Conservation (phyloP, 306 rosid species). For the Dicorynia guianensis region DNA sequence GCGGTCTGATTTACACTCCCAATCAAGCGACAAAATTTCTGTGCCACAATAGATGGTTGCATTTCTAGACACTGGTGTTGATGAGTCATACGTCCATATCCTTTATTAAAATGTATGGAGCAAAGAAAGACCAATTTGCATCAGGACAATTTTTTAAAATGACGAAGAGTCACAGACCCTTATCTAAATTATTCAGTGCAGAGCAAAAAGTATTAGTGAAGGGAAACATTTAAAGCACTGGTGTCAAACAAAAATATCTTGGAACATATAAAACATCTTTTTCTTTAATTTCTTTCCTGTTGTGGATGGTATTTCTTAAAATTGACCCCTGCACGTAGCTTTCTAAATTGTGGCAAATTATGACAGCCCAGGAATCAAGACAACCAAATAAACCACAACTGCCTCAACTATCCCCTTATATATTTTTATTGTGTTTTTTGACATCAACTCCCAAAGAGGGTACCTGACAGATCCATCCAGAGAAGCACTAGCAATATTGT, state of each 20-base stretch:
- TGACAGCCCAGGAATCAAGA: conserved; percentile 25
- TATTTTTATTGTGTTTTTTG: conserved; percentile 6
- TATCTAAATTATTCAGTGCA: conserved; percentile 9
- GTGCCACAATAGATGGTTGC: conserved; percentile 98
- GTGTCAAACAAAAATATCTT: conserved; percentile 15
- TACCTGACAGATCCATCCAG: conserved; percentile 96
- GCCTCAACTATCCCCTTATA: conserved; percentile 10
- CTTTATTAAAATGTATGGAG: conserved; percentile 49
- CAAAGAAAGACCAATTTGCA: conserved; percentile 38
- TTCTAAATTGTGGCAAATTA: conserved; percentile 29
- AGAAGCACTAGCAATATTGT: conserved; percentile 96
- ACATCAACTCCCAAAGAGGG: conserved; percentile 25
- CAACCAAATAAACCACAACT: conserved; percentile 6
- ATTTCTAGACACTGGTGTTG: conserved; percentile 91
- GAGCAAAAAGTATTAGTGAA: conserved; percentile 22
- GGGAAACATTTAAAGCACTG: conserved; percentile 26
- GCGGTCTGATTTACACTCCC: conserved; percentile 98
- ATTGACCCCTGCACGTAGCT: conserved; percentile 16
- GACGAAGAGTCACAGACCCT: conserved; percentile 26
- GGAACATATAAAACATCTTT: conserved; percentile 8
- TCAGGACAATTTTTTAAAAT: conserved; percentile 28
- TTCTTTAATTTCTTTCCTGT: conserved; percentile 8
- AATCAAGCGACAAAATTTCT: conserved; percentile 88
- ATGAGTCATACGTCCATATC: conserved; percentile 95
- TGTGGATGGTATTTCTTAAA: neutral